These are phyloP conservation scores for Vitis labrusca DNA, from an alignment of 164 flowering plant genomes.

Conservation along the genomic window DNA sequence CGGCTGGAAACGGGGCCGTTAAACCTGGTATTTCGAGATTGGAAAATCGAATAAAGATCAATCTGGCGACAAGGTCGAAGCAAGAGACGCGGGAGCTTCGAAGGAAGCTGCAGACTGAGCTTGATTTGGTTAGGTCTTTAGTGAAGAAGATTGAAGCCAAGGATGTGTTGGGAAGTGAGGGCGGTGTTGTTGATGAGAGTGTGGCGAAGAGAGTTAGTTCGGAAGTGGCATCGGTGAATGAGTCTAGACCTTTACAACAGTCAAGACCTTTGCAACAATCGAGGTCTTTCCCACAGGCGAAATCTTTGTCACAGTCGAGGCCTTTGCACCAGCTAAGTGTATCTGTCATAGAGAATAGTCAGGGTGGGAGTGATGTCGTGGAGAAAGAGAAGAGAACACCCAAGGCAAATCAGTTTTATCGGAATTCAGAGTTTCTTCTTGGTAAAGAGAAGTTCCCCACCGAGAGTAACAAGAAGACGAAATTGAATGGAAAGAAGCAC, in stretches of 20 bases:
- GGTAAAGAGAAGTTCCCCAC: constrained; percentile 78
- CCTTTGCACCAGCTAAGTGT: constrained; percentile 54
- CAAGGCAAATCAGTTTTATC: constrained; percentile 74
- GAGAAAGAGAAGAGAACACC: constrained; percentile 93
- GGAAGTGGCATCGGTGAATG: constrained; percentile 38
- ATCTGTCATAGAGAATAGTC: constrained; percentile 55
- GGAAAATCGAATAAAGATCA: constrained; percentile 45
- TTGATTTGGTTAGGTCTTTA: constrained; percentile 57
- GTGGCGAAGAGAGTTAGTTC: constrained; percentile 39
- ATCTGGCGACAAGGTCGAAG: constrained; percentile 48
- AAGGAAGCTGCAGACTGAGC: constrained; percentile 65
- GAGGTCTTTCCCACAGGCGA: constrained; percentile 41
- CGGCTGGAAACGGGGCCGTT: constrained; percentile 23
- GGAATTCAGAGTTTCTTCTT: constrained; percentile 72
- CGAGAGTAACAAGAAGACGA: constrained; percentile 76
- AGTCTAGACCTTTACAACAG: constrained; percentile 44
- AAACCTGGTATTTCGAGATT: constrained; percentile 16
- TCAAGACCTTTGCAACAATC: constrained; percentile 24
- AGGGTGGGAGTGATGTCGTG: constrained; percentile 34
- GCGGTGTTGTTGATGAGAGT: constrained; percentile 29
- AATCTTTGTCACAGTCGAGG: constrained; percentile 15
- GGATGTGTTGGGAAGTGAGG: constrained; percentile 36
- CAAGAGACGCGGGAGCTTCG: constrained; percentile 59
- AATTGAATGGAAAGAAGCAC: constrained; percentile 55
- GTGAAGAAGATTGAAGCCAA: constrained; percentile 66